These are phyloP conservation scores for Boletus calvinii DNA, from an alignment of 1,284 basidiomycete genomes.

Conservation along the genomic window DNA sequence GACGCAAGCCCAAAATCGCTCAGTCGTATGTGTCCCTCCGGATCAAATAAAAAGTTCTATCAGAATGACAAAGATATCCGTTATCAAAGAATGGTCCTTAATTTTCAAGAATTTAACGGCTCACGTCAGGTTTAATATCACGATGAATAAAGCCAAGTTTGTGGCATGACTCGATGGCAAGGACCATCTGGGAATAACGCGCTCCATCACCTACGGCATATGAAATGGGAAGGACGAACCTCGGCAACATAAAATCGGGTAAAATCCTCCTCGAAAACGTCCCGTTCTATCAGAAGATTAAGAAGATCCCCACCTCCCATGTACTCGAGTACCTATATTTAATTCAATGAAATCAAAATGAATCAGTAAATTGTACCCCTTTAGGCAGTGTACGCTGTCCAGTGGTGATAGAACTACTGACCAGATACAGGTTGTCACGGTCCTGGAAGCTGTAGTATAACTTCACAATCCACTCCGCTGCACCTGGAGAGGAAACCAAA, in stretches of 20 bases:
- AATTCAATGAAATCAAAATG: slow-evolving; percentile 58
- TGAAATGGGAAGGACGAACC: slow-evolving; percentile 43
- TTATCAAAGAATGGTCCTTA: slow-evolving; percentile 33
- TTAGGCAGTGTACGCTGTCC: slow-evolving; percentile 21
- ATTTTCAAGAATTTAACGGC: slow-evolving; percentile 37
- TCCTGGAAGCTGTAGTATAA: slow-evolving; percentile 93
- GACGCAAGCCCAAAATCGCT: slow-evolving; percentile 95
- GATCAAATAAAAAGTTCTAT: slow-evolving; percentile 94
- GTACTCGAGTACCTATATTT: slow-evolving; percentile 78
- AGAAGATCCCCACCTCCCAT: slow-evolving; percentile 97
- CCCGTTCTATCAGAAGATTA: slow-evolving; percentile 91
- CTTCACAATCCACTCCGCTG: slow-evolving; percentile 91
- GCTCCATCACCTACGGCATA: slow-evolving; percentile 21
- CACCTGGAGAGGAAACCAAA: slow-evolving; percentile 63
- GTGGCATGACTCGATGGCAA: slow-evolving; percentile 94
- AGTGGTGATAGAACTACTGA: slow-evolving; percentile 47
- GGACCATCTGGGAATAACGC: slow-evolving; percentile 72
- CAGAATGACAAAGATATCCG: slow-evolving; percentile 29
- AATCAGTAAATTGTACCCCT: slow-evolving; percentile 34
- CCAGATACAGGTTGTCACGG: slow-evolving; percentile 90
- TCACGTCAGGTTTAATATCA: slow-evolving; percentile 92
- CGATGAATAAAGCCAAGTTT: slow-evolving; percentile 95
- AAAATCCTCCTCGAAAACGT: slow-evolving; percentile 92
- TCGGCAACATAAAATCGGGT: slow-evolving; percentile 95
- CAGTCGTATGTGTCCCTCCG: slow-evolving; percentile 89